Base-by-base conservation (phyloP, 352 stramenopile species). In the Plasmopara viticola region DNA sequence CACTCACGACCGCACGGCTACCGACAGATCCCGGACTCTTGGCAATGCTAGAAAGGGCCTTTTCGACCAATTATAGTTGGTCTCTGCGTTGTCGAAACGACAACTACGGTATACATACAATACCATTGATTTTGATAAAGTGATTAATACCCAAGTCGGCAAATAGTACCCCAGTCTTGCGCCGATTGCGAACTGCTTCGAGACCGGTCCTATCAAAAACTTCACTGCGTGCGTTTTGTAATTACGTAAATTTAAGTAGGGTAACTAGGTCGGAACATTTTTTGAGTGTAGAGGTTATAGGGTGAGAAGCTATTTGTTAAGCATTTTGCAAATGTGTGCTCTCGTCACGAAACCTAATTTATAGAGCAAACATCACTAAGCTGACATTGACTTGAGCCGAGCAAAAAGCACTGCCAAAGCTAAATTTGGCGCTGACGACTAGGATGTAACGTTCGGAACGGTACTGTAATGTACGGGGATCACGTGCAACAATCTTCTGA, bases 181-280 rank as follows among this genome's bases (percentile, higher is more conserved):
- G 47, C 54, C 48, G 30, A 34, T 0, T 18, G 29, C 45, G 60
- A 44, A 56, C 54, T 57, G 35, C 60, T 68, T 41, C 64, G 42
- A 34, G 53, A 59, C 55, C 33, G 30, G 1, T 17, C 58, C 29
- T 14, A 15, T 60, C 54, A 51, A 56, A 68, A 68, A n/a, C n/a
- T n/a, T n/a, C n/a, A n/a, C n/a, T n/a, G n/a, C n/a, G n/a, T n/a
- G n/a, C n/a, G n/a, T n/a, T n/a, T n/a, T n/a, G n/a, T n/a, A n/a
- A 57, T 50, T 64, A 60, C 60, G 20, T 25, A 25, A 25, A 25
- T 25, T 25, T 25, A 25, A 25, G 20, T 25, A 3, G 20, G 20
- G 1, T 25, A 3, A 25, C 20, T 25, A 25, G 20, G 1, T 25
- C 20, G 20, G 20, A 25, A 3, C 20, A 25, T 25, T 25, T 25